These are phyloP conservation scores for Nicotiana otophora DNA, from an alignment of 257 asterid genomes.

Conservation along the genomic window DNA sequence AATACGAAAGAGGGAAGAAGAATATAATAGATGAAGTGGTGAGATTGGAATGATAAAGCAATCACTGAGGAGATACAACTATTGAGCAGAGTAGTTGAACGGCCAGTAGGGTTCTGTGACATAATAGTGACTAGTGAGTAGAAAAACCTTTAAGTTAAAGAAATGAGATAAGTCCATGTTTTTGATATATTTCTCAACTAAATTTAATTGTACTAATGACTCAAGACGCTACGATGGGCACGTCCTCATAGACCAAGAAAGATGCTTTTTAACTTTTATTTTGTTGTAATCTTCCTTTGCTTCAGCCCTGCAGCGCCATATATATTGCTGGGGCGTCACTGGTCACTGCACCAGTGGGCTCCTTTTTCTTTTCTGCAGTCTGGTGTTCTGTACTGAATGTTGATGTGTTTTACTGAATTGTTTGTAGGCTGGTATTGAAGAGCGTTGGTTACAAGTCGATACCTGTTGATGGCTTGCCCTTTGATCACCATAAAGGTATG, in stretches of 20 bases:
- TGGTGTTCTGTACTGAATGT: neutral
- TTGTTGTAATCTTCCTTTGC: neutral
- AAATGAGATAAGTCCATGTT: neutral
- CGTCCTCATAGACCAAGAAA: neutral
- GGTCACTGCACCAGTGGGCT: neutral
- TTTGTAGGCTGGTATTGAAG: constrained; percentile 70
- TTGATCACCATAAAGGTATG: constrained; percentile 50
- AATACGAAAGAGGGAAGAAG: neutral
- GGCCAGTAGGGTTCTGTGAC: neutral
- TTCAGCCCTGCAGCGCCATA: neutral
- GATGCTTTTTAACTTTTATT: neutral
- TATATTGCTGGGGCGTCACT: neutral
- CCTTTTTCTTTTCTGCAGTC: neutral
- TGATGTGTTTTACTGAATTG: neutral
- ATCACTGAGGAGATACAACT: neutral
- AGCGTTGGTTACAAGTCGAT: constrained; percentile 89
- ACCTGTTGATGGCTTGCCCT: constrained; percentile 66
- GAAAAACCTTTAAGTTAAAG: neutral
- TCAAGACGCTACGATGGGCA: neutral
- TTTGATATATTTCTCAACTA: neutral
- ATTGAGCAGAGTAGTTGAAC: neutral
- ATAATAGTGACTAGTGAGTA: neutral
- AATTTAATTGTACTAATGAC: neutral
- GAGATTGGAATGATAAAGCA: neutral
- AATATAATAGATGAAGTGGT: neutral